Base-by-base conservation (phyloP, 495 filamentous ascomycete species). In the Aspergillus cavernicola region DNA sequence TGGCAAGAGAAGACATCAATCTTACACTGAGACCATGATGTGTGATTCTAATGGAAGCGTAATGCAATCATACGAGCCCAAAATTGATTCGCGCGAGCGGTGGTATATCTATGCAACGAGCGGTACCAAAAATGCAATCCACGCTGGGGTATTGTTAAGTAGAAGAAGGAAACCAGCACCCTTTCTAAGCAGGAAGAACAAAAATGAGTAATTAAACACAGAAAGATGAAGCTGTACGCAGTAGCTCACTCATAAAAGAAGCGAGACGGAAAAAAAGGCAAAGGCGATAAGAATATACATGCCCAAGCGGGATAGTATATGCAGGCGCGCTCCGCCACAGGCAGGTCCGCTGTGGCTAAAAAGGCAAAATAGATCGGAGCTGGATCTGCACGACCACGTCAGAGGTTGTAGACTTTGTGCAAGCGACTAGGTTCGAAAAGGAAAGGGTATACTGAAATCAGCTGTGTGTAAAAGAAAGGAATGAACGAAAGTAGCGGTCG, bases 321-420 rank as follows among this genome's bases (percentile, higher is more conserved):
- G 48, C 44, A 52, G 44, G 48, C 50, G 56, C 59, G 58, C 72
- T 75, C 66, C 72, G 72, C 71, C 71, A 74, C 71, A 71, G 63
- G 54, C 43, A 64, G 65, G 54, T 45, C 54, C 43, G 48, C 38
- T 40, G 64, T 66, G 64, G 64, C 64, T 66, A 63, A 63, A 50
- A 59, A 40, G 48, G 32, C 52, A 51, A 33, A 52, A 51, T 48
- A 57, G 48, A 52, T 43, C 18, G 35, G 49, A 59, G 62, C 57
- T 60, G 57, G 55, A 52, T 37, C 60, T 57, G 64, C 64, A 66
- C 50, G 58, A 62, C 59, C 64, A 66, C 58, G 61, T 66, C 64
- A 66, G 64, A 64, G 56, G 46, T 52, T 28, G 53, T 46, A 23
- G 19, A 33, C 52, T 49, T 46, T 36, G 41, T 41, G 53, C 33